Conservation (phyloP, 1,139 yeast genomes). For the Geotrichum citri-aurantii region DNA sequence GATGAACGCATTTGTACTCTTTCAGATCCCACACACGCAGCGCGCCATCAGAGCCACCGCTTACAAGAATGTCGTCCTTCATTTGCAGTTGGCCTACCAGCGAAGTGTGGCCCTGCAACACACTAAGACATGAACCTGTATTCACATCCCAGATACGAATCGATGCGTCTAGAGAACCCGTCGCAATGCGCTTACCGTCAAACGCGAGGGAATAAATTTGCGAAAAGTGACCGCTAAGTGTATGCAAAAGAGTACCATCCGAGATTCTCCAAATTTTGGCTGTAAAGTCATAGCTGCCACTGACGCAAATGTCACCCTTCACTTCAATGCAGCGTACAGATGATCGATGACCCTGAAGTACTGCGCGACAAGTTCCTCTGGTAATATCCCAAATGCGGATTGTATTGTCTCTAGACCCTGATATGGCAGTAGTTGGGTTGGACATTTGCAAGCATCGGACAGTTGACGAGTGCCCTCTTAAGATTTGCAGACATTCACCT, state of each 20-base stretch:
- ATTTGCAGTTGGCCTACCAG: slow-evolving; percentile 76
- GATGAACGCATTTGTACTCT: slow-evolving; percentile 78
- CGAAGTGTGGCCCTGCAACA: slow-evolving; percentile 71
- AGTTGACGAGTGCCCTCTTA: slow-evolving; percentile 90
- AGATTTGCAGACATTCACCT: slow-evolving; percentile 68
- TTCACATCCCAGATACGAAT: slow-evolving; percentile 86
- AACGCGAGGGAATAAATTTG: slow-evolving; percentile 83
- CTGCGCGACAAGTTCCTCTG: slow-evolving; percentile 64
- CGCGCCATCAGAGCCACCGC: slow-evolving; percentile 89
- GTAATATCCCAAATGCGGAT: slow-evolving; percentile 87
- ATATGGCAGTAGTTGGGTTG: slow-evolving; percentile 65
- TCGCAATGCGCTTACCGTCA: slow-evolving; percentile 70
- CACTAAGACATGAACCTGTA: slow-evolving; percentile 71
- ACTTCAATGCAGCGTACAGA: slow-evolving; percentile 75
- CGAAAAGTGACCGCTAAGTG: slow-evolving; percentile 78
- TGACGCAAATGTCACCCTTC: slow-evolving; percentile 38
- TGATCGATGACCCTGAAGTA: slow-evolving; percentile 69
- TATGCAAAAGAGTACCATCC: slow-evolving; percentile 68
- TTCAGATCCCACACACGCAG: slow-evolving; percentile 93
- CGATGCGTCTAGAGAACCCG: slow-evolving; percentile 88
- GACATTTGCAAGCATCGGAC: slow-evolving; percentile 84
- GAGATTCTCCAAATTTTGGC: slow-evolving; percentile 83
- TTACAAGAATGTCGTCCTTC: slow-evolving; percentile 77
- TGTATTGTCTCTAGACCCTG: slow-evolving; percentile 87
- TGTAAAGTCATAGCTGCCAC: slow-evolving; percentile 87